Base-by-base conservation (phyloP, 192 early-diverging fungal genomes). In the Allomyces javanicus region DNA sequence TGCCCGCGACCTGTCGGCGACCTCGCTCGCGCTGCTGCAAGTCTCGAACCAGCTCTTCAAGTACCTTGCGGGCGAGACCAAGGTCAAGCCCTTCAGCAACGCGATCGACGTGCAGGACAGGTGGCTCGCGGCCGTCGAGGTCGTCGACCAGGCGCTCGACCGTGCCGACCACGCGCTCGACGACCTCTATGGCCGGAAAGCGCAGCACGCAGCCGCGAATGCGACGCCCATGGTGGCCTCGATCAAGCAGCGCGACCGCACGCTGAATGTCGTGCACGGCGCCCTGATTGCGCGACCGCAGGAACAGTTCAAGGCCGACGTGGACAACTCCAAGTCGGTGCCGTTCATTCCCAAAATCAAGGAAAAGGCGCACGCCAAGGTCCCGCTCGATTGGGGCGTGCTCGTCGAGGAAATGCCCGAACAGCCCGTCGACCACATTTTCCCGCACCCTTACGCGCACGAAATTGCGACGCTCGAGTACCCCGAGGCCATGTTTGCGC, bases 371-470 rank as follows among this genome's bases (percentile, higher is more conserved):
- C 83, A 97, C 67, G 91, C 94, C 0, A 69, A 69, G 21, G 82
- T 84, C 7, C 88, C 92, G 11, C 78, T 96, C 64, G 85, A 85
- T 61, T 72, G 84, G 40, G 80, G 83, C 55, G 63, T 81, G 73
- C 75, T 55, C 26, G 40, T 23, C 22, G 11, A 11, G 22, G 50
- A 27, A 22, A 70, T 25, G 44, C 33, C 67, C 61, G 68, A 11
- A 25, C 67, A 27, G 10, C 66, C 64, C n/a, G n/a, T 44, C 61
- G 70, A 67, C 21, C 45, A 65, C 24, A 33, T n/a, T 22, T 74
- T 64, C 68, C 81, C 87, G 25, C 92, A 99, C 71, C 93, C 96
- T 43, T 97, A 97, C 71, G 81, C 85, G 65, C 86, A 87, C 70
- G 94, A 97, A 76, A 96, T 97, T 70, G 74, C 74, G 44, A 73